Percentiles rank a stretch among this genome's conserved stretches.
Evolutionary conservation across 306 rosid species (phyloP).

Genomic region (Trichosanthes truncata): DNA sequence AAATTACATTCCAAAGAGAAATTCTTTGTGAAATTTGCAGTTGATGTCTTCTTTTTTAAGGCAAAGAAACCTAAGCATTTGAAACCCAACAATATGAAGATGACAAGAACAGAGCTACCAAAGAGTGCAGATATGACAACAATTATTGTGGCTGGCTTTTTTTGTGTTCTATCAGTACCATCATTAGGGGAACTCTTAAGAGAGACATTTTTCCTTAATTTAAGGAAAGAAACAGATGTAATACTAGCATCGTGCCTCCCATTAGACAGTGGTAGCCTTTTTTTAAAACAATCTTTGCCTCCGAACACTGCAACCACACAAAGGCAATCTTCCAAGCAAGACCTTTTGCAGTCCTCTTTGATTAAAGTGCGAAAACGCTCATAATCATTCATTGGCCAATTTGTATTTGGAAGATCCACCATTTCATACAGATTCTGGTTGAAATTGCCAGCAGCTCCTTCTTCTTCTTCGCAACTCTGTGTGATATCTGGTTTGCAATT

Average conservation of each 20-base stretch:
- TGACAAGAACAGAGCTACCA: neutral
- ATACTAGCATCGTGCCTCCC: neutral
- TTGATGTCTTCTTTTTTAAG: neutral
- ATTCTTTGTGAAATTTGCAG: neutral
- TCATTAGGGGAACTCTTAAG: neutral
- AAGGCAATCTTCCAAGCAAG: slow-evolving; percentile 3
- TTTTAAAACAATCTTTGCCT: neutral
- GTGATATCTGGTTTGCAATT: neutral
- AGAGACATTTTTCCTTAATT: neutral
- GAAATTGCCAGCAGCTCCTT: neutral
- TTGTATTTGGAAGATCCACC: neutral
- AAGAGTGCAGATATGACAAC: neutral
- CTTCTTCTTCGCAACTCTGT: neutral
- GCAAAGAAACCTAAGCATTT: neutral
- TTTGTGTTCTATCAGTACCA: neutral
- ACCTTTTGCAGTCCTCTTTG: neutral
- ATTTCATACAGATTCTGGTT: neutral
- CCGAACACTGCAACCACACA: neutral
- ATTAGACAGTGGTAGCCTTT: neutral
- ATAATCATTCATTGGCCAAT: slow-evolving; percentile 9
- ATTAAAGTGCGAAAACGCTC: neutral
- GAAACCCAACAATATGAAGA: neutral
- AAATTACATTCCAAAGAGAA: neutral
- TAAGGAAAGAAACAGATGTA: neutral
- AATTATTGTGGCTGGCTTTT: neutral